Base-by-base conservation (phyloP, 768 basidiomycete species). In the Cystofilobasidium ferigula region DNA sequence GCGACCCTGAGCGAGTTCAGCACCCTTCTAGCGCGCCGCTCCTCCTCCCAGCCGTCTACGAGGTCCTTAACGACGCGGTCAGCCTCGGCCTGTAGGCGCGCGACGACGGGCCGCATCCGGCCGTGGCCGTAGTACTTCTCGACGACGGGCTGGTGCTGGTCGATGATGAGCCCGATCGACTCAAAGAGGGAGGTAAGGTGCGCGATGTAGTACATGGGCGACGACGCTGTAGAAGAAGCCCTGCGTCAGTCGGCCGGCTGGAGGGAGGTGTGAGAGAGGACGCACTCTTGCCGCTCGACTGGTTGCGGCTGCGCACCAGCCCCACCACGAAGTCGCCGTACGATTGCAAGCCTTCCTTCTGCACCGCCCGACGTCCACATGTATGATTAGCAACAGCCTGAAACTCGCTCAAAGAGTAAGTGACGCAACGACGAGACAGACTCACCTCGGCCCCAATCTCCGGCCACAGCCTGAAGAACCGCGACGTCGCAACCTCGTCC, bases 381-480 rank as follows among this genome's bases (percentile, higher is more conserved):
- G n/a, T n/a, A n/a, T n/a, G n/a, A n/a, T n/a, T n/a, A n/a, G n/a
- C n/a, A n/a, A n/a, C n/a, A n/a, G n/a, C n/a, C n/a, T n/a, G n/a
- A n/a, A n/a, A n/a, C n/a, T n/a, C n/a, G n/a, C n/a, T n/a, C n/a
- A n/a, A n/a, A n/a, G n/a, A n/a, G n/a, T n/a, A n/a, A n/a, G n/a
- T 24, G 30, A 30, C 24, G 12, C 24, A 48, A 20, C 8, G 26
- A 51, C 7, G 30, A 10, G 61, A 22, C n/a, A 24, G 0, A 69
- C 67, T 20, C 30, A 71, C 71, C 57, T 98, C 92, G 82, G 90
- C 95, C 8, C 90, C 91, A 61, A 99, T 92, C 3, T 85, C 85
- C 5, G 95, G 95, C 76, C 98, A 99, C 3, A 99, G 80, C 75
- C 97, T 92, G 81, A 99, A 99, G 78, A 88, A 98, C 16, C 95